Conservation (phyloP, 176 grass and related monocot genomes). For the Puya raimondii region DNA sequence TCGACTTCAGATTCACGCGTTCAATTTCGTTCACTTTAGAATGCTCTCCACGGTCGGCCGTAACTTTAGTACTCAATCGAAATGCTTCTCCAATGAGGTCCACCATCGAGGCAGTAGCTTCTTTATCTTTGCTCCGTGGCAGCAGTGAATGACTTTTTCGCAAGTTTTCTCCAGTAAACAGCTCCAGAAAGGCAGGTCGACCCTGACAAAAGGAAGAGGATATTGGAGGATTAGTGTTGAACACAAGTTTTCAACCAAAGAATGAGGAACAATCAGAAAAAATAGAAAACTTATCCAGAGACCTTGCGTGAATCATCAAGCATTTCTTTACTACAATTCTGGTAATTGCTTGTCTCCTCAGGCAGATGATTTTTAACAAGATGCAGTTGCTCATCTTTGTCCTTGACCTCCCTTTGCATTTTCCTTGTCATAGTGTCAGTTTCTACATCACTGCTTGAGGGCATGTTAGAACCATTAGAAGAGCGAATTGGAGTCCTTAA, state of each 20-base stretch:
- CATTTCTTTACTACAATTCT: neutral
- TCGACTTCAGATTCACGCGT: neutral
- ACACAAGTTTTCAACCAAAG: neutral
- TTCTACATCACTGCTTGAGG: neutral
- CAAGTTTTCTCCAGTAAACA: neutral
- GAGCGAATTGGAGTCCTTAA: neutral
- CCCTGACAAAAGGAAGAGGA: neutral
- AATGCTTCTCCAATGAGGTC: neutral
- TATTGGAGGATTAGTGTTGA: constrained; percentile 8
- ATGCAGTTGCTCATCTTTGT: neutral
- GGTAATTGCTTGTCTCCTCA: neutral
- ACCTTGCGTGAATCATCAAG: neutral
- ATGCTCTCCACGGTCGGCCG: neutral
- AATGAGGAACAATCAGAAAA: neutral
- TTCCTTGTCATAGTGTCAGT: neutral
- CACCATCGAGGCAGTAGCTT: neutral
- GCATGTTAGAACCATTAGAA: constrained; percentile 5
- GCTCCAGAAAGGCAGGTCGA: neutral
- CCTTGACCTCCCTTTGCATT: neutral
- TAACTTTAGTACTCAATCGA: neutral
- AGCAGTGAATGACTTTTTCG: neutral
- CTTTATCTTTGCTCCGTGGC: neutral
- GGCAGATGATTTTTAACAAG: neutral
- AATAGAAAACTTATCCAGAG: constrained; percentile 11
- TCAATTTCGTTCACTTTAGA: neutral